A percentile compares a stretch with the other conserved stretches of the same genome.
Evolutionary conservation across 306 rosid species (phyloP).

Genomic region (Senna siamea): DNA sequence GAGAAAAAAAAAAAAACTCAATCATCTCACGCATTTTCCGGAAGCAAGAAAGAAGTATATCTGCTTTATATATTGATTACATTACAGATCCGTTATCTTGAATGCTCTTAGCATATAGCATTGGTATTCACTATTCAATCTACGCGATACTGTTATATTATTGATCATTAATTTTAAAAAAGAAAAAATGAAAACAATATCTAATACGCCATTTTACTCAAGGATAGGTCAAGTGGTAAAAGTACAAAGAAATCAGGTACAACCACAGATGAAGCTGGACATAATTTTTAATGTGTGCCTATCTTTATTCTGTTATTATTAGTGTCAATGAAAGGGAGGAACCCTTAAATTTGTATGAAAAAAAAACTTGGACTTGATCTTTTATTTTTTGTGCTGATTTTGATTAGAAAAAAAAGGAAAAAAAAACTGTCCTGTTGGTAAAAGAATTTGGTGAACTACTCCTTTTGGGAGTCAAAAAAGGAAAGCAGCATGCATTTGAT

Average conservation of each 20-base stretch:
- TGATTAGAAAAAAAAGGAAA: no score
- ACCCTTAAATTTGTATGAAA: no score
- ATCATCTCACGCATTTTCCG: conserved; percentile 23
- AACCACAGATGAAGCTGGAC: no score
- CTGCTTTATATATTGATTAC: neutral
- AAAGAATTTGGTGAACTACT: conserved; percentile 53
- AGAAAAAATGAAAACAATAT: no score
- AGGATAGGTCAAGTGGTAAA: neutral
- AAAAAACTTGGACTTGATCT: no score
- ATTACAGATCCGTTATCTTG: neutral
- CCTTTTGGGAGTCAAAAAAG: conserved; percentile 50
- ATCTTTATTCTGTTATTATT: neutral
- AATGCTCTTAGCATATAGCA: neutral
- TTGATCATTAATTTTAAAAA: no score
- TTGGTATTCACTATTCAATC: neutral
- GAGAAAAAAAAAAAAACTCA: neutral
- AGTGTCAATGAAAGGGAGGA: neutral
- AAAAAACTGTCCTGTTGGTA: neutral
- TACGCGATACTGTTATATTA: neutral
- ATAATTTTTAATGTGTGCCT: neutral
- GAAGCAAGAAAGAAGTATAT: neutral
- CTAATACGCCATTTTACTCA: neutral
- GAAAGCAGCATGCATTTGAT: conserved; percentile 37
- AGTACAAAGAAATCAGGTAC: neutral
- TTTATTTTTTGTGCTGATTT: no score